Base-by-base conservation (phyloP, 371 early-diverging fungal genomes). In the Thermomucor indicae-seudaticae region DNA sequence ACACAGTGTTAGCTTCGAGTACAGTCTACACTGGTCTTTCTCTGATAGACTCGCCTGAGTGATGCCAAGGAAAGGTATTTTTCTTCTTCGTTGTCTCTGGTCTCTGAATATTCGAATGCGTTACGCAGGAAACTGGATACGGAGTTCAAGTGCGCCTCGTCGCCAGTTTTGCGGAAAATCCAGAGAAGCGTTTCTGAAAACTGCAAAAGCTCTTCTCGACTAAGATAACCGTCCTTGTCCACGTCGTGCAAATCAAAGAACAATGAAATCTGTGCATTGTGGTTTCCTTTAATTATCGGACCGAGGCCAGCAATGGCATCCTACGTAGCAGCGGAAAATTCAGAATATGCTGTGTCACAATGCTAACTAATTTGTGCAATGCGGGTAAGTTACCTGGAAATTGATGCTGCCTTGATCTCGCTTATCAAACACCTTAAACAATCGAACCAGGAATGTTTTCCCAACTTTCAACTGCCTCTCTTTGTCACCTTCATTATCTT, bases 171-270 rank as follows among this genome's bases (percentile, higher is more conserved):
- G 37, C 91, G 71, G 67, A 88, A 82, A 3, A 93, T 65, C 66
- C 89, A 92, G 28, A 96, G 67, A 10, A 97, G 62, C 32, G 90
- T 85, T 62, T 97, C 97, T 1, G 93, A 92, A 40, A 95, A 67
- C 42, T 88, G 86, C 44, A 95, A 69, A n/a, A 93, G 72, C 54
- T 95, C 94, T 32, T 95, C 88, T 29, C 88, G 83, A 47, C 68
- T 81, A 24, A 97, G 64, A 23, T 66, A 70, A 2, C 84, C 86
- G 53, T 92, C 86, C 43, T 77, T 65, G 58, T 91, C 84, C 8
- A 68, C 55, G 55, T 95, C 93, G 54, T 94, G 94, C 50, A 93
- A 63, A 10, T 84, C 73, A 58, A 94, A 96, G 53, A 97, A 91
- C 20, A 90, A 60, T 30, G 87, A 79, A 62, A 95, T 86, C 32